These are phyloP conservation scores for Teunomyces kruisii DNA, from an alignment of 805 yeast genomes.

Conservation along the genomic window DNA sequence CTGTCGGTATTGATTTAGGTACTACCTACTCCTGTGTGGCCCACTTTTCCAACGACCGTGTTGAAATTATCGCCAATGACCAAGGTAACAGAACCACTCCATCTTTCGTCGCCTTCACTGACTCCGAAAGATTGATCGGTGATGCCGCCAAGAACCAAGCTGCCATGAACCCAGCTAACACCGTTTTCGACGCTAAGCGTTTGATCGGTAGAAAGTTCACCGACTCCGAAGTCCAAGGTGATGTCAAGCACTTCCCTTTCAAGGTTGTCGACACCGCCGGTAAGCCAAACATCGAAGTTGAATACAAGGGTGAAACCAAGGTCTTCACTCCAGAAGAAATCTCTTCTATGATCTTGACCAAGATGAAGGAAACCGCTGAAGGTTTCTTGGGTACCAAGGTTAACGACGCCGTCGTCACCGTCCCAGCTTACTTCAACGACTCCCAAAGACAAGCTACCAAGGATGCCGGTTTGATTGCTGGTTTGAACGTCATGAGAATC, in stretches of 20 bases:
- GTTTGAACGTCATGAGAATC: slow-evolving; percentile 34
- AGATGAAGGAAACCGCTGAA: slow-evolving; percentile 35
- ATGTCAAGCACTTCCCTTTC: slow-evolving; percentile 34
- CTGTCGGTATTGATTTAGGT: slow-evolving; percentile 35
- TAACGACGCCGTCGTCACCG: slow-evolving; percentile 31
- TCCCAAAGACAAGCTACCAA: slow-evolving; percentile 35
- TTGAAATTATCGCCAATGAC: slow-evolving; percentile 32
- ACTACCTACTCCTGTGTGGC: slow-evolving; percentile 36
- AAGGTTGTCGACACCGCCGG: slow-evolving; percentile 29
- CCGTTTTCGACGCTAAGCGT: slow-evolving; percentile 35
- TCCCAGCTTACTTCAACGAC: slow-evolving; percentile 35
- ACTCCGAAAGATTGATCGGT: slow-evolving; percentile 33
- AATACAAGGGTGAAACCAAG: slow-evolving; percentile 35
- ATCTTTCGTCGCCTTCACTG: slow-evolving; percentile 33
- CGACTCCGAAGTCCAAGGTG: slow-evolving; percentile 29
- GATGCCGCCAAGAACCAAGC: slow-evolving; percentile 37
- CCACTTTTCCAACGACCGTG: slow-evolving; percentile 33
- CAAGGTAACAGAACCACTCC: slow-evolving; percentile 37
- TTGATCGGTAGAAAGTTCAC: slow-evolving; percentile 30
- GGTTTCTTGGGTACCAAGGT: slow-evolving; percentile 27
- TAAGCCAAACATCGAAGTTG: slow-evolving; percentile 30
- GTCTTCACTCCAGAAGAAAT: slow-evolving; percentile 31
- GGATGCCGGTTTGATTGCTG: slow-evolving; percentile 36
- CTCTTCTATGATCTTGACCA: slow-evolving; percentile 32
- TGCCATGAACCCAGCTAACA: slow-evolving; percentile 34